A percentile compares a stretch with the other conserved stretches of the same genome.
These are phyloP conservation scores for Penicillium soppii DNA, from an alignment of 495 filamentous ascomycete species.

Conservation along the genomic window DNA sequence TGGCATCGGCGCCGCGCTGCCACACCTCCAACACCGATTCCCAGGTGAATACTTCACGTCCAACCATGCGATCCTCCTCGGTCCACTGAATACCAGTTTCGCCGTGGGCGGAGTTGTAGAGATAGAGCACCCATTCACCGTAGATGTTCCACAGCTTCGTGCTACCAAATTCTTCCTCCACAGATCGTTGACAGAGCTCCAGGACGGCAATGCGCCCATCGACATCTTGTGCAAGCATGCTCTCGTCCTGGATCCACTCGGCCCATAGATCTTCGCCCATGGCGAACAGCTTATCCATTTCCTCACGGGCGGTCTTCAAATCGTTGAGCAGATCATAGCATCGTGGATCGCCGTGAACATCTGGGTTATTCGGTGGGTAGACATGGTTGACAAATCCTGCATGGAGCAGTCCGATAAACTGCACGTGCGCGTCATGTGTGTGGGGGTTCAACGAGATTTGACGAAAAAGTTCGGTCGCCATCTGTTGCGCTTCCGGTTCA, in stretches of 20 bases:
- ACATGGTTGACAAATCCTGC: conserved; percentile 60
- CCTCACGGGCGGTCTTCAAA: conserved; percentile 60
- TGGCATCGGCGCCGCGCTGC: conserved; percentile 73
- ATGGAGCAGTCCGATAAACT: conserved; percentile 64
- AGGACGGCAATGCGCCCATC: conserved; percentile 73
- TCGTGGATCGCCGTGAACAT: conserved; percentile 44
- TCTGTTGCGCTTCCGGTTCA: conserved; percentile 51
- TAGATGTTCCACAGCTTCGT: conserved; percentile 85
- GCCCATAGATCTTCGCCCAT: conserved; percentile 66
- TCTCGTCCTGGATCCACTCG: conserved; percentile 65
- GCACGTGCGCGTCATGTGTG: conserved; percentile 62
- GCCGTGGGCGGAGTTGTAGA: conserved; percentile 62
- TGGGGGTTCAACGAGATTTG: conserved; percentile 61
- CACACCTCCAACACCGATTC: conserved; percentile 75
- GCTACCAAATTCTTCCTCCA: conserved; percentile 79
- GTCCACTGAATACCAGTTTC: conserved; percentile 62
- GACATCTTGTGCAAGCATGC: conserved; percentile 56
- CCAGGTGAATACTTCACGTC: conserved; percentile 76
- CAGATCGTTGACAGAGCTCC: conserved; percentile 77
- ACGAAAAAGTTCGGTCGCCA: conserved; percentile 52
- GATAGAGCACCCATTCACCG: conserved; percentile 79
- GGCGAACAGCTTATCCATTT: conserved; percentile 65
- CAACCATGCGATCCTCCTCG: conserved; percentile 71
- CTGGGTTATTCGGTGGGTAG: conserved; percentile 45
- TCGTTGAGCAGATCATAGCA: conserved; percentile 61